phyloP scores from a whole-genome alignment of 2,329 filamentous ascomycete genomes.

The Ilyonectria destructans region DNA sequence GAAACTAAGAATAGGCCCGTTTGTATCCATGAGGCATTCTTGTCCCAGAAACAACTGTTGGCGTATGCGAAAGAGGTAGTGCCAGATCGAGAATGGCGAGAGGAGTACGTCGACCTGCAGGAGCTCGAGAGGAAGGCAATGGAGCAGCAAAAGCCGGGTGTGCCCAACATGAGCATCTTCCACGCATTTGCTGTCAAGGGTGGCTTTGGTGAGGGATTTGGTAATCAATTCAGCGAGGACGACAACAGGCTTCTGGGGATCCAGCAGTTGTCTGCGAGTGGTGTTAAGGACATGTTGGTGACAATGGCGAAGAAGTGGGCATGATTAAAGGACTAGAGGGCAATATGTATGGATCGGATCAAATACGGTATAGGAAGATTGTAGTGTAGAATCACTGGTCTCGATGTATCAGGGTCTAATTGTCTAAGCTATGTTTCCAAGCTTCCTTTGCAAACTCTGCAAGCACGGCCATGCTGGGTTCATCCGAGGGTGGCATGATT shows the following conservation, averaged over 20 bases:
- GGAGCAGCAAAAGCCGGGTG: neutral
- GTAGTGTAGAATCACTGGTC: too few relatives aligned
- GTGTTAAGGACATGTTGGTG: too few relatives aligned
- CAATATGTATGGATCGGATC: too few relatives aligned
- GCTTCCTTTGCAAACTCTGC: constrained; percentile 6
- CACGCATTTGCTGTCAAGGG: neutral
- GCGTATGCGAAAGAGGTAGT: neutral
- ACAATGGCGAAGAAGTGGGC: too few relatives aligned
- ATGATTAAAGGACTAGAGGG: too few relatives aligned
- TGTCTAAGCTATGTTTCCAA: neutral
- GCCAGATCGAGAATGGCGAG: neutral
- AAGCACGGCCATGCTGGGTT: neutral
- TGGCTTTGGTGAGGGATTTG: neutral
- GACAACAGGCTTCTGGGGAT: neutral
- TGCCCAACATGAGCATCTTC: neutral
- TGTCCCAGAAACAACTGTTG: neutral
- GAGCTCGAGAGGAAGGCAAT: neutral
- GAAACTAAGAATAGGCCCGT: neutral
- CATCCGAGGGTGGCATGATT: neutral
- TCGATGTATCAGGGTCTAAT: too few relatives aligned
- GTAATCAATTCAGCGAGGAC: neutral
- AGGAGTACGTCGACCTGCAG: neutral
- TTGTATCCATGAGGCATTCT: neutral
- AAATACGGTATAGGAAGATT: too few relatives aligned
- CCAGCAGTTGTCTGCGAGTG: neutral